These are phyloP conservation scores for Fusarium buxicola DNA, from an alignment of 2,329 filamentous ascomycete species.

Conservation along the genomic window DNA sequence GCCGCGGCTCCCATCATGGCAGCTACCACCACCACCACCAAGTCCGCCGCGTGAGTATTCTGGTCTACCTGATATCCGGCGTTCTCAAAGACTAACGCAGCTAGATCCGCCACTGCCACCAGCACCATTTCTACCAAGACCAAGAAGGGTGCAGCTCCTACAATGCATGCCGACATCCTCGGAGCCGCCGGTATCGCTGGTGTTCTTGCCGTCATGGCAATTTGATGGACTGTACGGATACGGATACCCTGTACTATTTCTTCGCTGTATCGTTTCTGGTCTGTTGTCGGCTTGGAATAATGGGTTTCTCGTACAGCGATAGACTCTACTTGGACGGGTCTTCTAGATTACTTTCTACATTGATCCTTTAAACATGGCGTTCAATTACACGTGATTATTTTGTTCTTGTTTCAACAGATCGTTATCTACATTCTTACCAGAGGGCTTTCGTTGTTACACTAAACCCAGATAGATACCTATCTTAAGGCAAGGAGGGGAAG, in stretches of 20 bases:
- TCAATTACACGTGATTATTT: neutral
- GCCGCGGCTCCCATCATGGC: conserved; percentile 2
- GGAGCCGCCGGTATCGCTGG: conserved; percentile 5
- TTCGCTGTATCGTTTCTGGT: neutral
- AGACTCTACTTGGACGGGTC: neutral
- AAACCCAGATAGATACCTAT: no score
- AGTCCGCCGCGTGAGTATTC: neutral
- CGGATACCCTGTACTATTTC: neutral
- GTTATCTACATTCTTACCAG: no score
- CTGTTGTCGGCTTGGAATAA: conserved; percentile 5
- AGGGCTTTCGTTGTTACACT: no score
- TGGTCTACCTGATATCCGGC: neutral
- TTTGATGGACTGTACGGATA: neutral
- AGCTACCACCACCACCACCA: neutral
- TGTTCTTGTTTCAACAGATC: neutral
- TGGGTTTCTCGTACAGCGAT: conserved; percentile 1
- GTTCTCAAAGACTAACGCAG: neutral
- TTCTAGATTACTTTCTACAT: neutral
- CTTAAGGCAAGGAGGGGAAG: no score
- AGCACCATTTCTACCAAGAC: neutral
- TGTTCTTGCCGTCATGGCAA: neutral
- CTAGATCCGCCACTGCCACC: neutral
- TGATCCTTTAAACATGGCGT: neutral
- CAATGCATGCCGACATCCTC: conserved; percentile 1
- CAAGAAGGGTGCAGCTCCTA: neutral